These are phyloP conservation scores for Scleroderma bovista DNA, from an alignment of 768 basidiomycete genomes.

Conservation along the genomic window DNA sequence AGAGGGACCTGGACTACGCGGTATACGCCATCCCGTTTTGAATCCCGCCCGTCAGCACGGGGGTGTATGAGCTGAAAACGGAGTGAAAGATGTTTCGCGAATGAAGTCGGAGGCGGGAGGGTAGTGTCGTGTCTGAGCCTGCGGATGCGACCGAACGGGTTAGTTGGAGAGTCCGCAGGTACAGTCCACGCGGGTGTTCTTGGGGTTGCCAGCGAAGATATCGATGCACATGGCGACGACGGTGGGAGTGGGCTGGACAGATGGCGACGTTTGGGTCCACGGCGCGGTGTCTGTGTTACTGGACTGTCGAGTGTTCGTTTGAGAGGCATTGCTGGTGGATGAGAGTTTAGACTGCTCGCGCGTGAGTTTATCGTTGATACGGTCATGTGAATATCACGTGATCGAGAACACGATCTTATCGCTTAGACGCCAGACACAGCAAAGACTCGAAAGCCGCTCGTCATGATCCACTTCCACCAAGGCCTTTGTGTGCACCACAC, in stretches of 20 bases:
- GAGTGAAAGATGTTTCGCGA: slow-evolving; percentile 56
- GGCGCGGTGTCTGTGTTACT: slow-evolving; percentile 26
- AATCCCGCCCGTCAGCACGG: slow-evolving; percentile 17
- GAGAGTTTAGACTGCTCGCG: not conserved
- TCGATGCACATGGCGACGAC: slow-evolving; percentile 24
- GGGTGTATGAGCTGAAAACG: slow-evolving; percentile 54
- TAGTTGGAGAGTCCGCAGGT: slow-evolving; percentile 65
- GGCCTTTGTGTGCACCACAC: no score
- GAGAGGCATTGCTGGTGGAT: slow-evolving; percentile 10
- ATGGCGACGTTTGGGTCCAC: slow-evolving; percentile 23
- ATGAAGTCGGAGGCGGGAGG: slow-evolving; percentile 41
- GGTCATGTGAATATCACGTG: slow-evolving; percentile 8
- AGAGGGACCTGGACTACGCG: slow-evolving; percentile 66
- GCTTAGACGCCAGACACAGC: no score
- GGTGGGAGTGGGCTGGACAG: slow-evolving; percentile 18
- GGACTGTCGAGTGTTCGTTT: slow-evolving; percentile 29
- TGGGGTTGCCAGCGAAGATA: slow-evolving; percentile 25
- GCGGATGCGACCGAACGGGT: slow-evolving; percentile 60
- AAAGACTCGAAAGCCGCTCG: no score
- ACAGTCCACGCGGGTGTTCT: slow-evolving; percentile 37
- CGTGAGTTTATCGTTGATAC: not conserved
- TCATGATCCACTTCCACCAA: no score
- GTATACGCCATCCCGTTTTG: slow-evolving; percentile 45
- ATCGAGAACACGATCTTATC: not conserved
- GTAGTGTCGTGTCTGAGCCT: slow-evolving; percentile 33